Evolutionary conservation across 495 filamentous ascomycete species (phyloP).

Genomic region (Jackrogersella minutella): DNA sequence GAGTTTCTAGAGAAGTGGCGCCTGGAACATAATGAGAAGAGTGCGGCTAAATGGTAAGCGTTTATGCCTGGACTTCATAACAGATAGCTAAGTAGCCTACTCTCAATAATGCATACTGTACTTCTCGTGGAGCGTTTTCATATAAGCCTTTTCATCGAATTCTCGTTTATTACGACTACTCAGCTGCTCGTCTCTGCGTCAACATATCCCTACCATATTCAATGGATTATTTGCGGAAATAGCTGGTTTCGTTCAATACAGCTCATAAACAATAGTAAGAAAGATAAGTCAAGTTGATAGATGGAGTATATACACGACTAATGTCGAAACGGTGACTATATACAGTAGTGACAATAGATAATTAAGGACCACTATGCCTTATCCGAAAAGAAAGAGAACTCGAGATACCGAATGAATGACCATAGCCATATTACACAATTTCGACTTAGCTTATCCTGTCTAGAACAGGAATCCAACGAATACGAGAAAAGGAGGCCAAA

Average conservation of each 20-base stretch:
- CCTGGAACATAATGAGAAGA: slow-evolving; percentile 29
- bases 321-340: slow-evolving; percentile 14
- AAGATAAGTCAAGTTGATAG: neutral
- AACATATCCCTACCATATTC: too few species aligned
- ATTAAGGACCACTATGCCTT: neutral
- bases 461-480: slow-evolving; percentile 12
- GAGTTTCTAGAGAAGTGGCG: slow-evolving; percentile 49
- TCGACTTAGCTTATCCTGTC: slow-evolving; percentile 4
- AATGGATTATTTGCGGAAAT: too few species aligned
- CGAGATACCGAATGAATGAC: too few species aligned
- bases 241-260: neutral
- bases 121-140: neutral
- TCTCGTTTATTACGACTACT: too few species aligned
- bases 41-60: slow-evolving; percentile 7
- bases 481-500: neutral
- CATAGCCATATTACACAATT: neutral
- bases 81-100: neutral
- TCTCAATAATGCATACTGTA: neutral
- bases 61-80: neutral
- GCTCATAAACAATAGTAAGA: neutral
- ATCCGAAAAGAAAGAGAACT: neutral
- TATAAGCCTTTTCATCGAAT: too few species aligned
- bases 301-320: slow-evolving; percentile 14
- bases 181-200: too few species aligned
- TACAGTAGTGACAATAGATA: slow-evolving; percentile 14